These are phyloP conservation scores for Fagopyrum esculentum DNA, from an alignment of 148 eudicot genomes.

Conservation along the genomic window DNA sequence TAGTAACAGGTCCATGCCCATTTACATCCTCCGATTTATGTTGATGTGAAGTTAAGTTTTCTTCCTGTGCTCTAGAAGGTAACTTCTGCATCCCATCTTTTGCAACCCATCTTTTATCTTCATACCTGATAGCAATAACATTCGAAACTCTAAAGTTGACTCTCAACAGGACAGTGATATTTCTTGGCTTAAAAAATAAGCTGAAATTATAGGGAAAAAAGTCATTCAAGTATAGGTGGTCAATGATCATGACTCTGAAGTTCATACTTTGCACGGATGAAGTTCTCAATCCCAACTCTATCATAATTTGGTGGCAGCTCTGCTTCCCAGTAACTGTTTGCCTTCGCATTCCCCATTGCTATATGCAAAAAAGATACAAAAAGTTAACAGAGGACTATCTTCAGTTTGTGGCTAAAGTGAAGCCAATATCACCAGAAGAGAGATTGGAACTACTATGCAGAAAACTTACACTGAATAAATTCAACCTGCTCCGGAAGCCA, in stretches of 20 bases:
- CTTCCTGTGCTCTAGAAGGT: conserved; percentile 53
- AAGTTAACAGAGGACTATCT: conserved; percentile 2
- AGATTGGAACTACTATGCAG: neutral
- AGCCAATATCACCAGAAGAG: neutral
- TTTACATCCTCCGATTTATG: conserved; percentile 51
- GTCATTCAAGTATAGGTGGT: neutral
- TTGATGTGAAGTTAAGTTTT: conserved; percentile 48
- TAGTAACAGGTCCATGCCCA: conserved; percentile 35
- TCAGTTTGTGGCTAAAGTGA: neutral
- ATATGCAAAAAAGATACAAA: conserved; percentile 1
- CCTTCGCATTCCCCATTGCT: conserved; percentile 61
- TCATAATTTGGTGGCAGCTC: conserved; percentile 37
- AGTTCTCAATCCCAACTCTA: conserved; percentile 34
- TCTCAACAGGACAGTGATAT: neutral
- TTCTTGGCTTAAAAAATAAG: neutral
- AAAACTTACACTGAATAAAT: conserved; percentile 50
- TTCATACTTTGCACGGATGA: conserved; percentile 53
- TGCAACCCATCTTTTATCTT: conserved; percentile 89
- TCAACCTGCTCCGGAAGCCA: conserved; percentile 72
- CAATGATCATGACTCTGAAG: neutral
- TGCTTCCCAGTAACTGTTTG: conserved; percentile 74
- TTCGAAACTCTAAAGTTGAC: neutral
- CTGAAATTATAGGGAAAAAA: neutral
- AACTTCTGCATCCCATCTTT: conserved; percentile 51
- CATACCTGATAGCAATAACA: conserved; percentile 48